Conservation (phyloP, 345 rosid genomes). For the Gossypium sturtianum region DNA sequence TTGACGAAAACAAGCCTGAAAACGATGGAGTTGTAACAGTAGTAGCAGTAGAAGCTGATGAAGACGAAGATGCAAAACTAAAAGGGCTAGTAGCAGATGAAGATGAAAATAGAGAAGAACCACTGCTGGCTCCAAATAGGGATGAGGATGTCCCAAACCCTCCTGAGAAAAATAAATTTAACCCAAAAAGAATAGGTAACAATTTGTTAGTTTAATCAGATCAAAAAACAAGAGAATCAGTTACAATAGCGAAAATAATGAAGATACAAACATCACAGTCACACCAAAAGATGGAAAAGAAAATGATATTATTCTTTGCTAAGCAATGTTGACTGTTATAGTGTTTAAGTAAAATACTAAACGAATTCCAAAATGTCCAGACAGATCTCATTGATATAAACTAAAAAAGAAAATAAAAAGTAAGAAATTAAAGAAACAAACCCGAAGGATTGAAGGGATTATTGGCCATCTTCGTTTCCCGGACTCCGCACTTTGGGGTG, state of each 20-base stretch:
- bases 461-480: neutral
- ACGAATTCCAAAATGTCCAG: neutral
- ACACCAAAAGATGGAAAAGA: neutral
- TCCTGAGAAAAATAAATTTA: neutral
- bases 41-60: constrained; percentile 6
- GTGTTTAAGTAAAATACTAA: neutral
- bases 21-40: constrained; percentile 24
- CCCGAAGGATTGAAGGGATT: neutral
- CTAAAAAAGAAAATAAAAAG: neutral
- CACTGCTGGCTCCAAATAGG: constrained; percentile 16
- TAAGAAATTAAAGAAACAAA: neutral
- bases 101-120: constrained; percentile 2
- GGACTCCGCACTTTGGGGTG: no score
- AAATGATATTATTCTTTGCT: neutral
- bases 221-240: neutral
- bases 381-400: neutral
- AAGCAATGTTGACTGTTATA: neutral
- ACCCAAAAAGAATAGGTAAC: neutral
- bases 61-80: constrained; percentile 17
- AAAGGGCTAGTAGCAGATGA: constrained; percentile 12
- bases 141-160: constrained; percentile 33
- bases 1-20: constrained; percentile 16
- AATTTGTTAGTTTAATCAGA: neutral
- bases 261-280: neutral
- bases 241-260: neutral